These are phyloP conservation scores for Phytophthora pseudosyringae DNA, from an alignment of 352 stramenopile species.

Conservation along the genomic window DNA sequence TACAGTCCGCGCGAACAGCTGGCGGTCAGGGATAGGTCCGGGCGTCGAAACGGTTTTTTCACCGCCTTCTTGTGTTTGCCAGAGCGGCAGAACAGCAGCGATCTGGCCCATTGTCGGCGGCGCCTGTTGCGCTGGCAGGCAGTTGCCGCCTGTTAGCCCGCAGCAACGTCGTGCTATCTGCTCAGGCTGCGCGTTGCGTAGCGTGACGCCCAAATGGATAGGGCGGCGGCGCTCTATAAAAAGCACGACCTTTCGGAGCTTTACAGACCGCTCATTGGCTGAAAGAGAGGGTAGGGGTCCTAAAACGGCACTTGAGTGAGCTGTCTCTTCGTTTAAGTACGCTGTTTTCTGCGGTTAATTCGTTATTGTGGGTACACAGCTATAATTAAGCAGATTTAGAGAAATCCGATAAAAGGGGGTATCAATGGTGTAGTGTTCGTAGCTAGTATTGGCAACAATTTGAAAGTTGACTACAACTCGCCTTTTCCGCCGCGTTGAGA, in stretches of 20 bases:
- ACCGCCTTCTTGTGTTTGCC: not conserved
- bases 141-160: not conserved
- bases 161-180: conserved; percentile 5
- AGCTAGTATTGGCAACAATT: no score
- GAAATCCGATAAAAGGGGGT: no score
- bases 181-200: not conserved
- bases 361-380: no score
- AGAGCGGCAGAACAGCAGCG: conserved; percentile 2
- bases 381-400: no score
- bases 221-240: conserved; percentile 9
- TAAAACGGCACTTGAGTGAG: no score
- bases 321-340: no score
- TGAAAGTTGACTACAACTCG: not conserved
- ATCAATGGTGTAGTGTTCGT: no score
- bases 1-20: conserved; percentile 34
- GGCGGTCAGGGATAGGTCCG: conserved; percentile 16
- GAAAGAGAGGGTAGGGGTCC: not conserved
- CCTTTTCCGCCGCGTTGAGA: not conserved
- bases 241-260: not conserved
- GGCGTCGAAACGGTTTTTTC: conserved; percentile 19
- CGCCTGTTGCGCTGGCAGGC: not conserved
- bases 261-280: not conserved
- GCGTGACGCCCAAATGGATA: conserved; percentile 4
- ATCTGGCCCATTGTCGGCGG: conserved; percentile 6
- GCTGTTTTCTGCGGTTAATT: no score